A percentile compares a stretch with the other conserved stretches of the same genome.
Conservation (phyloP, 2,329 filamentous ascomycete genomes). For the Orbilia quercus region DNA sequence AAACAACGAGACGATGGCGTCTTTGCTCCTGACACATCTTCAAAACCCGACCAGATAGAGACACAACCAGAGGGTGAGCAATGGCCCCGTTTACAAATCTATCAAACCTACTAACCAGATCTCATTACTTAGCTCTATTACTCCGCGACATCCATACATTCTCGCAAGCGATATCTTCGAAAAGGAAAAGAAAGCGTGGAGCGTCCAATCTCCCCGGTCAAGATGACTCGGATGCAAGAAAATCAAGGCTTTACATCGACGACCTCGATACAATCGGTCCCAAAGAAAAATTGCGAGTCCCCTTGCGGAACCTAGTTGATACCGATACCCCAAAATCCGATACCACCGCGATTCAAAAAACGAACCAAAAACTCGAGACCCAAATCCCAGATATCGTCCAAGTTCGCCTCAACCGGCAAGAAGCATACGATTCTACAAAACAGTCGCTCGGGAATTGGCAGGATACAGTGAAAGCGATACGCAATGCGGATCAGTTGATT, state of each 20-base stretch:
- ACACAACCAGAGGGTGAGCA: no score
- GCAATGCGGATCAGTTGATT: slow-evolving; percentile 85
- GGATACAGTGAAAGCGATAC: slow-evolving; percentile 93
- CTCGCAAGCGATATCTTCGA: slow-evolving; percentile 16
- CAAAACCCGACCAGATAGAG: no score
- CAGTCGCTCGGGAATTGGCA: slow-evolving; percentile 91
- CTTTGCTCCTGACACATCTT: no score
- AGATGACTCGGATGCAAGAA: background rate
- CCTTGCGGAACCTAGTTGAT: slow-evolving; percentile 58
- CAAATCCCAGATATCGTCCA: slow-evolving; percentile 88
- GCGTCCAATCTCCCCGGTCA: background rate
- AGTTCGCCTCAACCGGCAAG: slow-evolving; percentile 81
- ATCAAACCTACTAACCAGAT: background rate
- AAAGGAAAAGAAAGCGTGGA: slow-evolving; percentile 44
- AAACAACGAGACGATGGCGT: no score
- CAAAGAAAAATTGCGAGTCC: slow-evolving; percentile 60
- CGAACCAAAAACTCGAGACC: slow-evolving; percentile 76
- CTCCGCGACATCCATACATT: slow-evolving; percentile 19
- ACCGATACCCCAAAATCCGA: background rate
- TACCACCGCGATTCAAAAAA: slow-evolving; percentile 59
- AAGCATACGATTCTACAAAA: slow-evolving; percentile 89
- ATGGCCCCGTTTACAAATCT: background rate
- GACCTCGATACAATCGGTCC: slow-evolving; percentile 11
- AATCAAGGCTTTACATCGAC: slow-evolving; percentile 7
- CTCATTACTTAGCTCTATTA: background rate